Evolutionary conservation across 768 basidiomycete species (phyloP).

Genomic region (Pulveroboletus sp.): DNA sequence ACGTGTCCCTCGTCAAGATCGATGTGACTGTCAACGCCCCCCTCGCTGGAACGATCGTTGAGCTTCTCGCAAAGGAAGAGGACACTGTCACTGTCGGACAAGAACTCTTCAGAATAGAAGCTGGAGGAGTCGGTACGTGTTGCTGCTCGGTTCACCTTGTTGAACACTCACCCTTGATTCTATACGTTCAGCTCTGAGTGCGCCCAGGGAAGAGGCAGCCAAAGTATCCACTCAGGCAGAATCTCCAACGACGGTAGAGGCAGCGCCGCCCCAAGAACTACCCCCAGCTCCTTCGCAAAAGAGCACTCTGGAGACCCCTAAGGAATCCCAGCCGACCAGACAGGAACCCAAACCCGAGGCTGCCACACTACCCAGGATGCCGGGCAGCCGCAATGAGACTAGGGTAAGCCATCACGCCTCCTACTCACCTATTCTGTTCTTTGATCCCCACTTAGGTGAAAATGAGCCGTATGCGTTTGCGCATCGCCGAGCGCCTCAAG

Average conservation of each 20-base stretch:
- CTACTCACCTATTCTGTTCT: not conserved
- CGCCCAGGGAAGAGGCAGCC: constrained; percentile 25
- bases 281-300: constrained; percentile 40
- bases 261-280: constrained; percentile 40
- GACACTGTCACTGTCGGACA: constrained; percentile 94
- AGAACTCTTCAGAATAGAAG: constrained; percentile 87
- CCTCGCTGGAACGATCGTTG: constrained; percentile 77
- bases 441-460: constrained; percentile 58
- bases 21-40: constrained; percentile 97
- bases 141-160: not conserved
- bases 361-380: constrained; percentile 31
- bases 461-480: constrained; percentile 97
- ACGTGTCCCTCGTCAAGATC: constrained; percentile 50
- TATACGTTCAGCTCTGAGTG: constrained; percentile 24
- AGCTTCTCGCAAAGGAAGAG: constrained; percentile 85
- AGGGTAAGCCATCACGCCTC: constrained; percentile 46
- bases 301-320: constrained; percentile 25
- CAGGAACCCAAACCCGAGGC: constrained; percentile 28
- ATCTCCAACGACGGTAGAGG: constrained; percentile 36
- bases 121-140: constrained; percentile 58
- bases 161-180: not conserved
- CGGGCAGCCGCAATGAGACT: constrained; percentile 76
- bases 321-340: constrained; percentile 35
- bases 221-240: constrained; percentile 22
- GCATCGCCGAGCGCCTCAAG: constrained; percentile 96